Evolutionary conservation across 1,284 basidiomycete species (phyloP).

Genomic region (Serendipita sp.): DNA sequence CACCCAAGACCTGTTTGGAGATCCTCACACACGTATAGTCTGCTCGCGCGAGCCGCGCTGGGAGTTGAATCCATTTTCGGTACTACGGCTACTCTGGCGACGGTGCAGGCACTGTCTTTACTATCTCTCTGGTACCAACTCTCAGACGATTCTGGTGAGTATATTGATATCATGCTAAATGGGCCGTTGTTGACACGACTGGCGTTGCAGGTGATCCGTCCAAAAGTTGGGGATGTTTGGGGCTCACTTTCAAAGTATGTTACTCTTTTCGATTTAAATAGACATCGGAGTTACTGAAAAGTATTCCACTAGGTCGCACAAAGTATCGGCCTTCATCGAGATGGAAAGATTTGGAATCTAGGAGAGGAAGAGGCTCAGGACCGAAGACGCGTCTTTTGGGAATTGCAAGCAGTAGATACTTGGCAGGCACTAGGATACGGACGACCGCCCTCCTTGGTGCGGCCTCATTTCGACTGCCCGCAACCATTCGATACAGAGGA

Average conservation of each 20-base stretch:
- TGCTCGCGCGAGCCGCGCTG: neutral
- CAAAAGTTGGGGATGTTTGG: neutral
- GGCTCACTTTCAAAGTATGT: neutral
- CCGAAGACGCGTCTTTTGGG: neutral
- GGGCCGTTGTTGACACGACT: neutral
- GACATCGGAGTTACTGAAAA: neutral
- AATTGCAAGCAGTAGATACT: neutral
- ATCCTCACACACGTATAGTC: neutral
- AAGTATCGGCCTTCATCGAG: neutral
- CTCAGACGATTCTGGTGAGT: neutral
- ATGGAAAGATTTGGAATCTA: neutral
- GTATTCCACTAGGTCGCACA: neutral
- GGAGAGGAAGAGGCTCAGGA: neutral
- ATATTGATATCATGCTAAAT: neutral
- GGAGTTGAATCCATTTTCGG: neutral
- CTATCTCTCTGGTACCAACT: conserved; percentile 1
- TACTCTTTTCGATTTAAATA: neutral
- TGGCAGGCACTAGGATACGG: neutral
- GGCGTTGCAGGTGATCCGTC: neutral
- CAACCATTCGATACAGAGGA: neutral
- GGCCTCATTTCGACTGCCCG: neutral
- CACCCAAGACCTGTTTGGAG: neutral
- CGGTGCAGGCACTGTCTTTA: neutral
- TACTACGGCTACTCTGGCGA: neutral
- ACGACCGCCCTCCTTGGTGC: neutral